Evolutionary conservation across 2,329 filamentous ascomycete genomes (phyloP), one percentile per base, ranked within the genome.

Genomic region (Nectriaceae sp.): DNA sequence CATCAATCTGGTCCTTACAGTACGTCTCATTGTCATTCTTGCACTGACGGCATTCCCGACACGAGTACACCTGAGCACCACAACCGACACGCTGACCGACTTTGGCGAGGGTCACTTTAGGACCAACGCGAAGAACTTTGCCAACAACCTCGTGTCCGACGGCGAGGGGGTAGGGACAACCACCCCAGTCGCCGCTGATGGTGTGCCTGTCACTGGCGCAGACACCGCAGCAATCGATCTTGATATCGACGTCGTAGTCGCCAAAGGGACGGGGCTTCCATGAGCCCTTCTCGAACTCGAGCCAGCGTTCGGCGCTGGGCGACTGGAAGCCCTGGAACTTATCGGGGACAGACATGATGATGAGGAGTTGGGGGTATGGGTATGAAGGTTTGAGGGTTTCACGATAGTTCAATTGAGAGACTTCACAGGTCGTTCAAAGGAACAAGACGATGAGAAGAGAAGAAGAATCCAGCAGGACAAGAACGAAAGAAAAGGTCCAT

Each of bases 251-350:
- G 66, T 96, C 90, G 70, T 89, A 81, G 67, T 92, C 89, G 56
- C 87, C 89, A 67, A 95, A 95, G 16, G 88, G 88, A 75, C 95
- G 94, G 49, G 92, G 84, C 60, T 85, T 81, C 75, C 90, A 90
- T 75, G 92, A 69, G 65, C 87, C 84, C 73, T 89, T 87, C 62
- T 85, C 75, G 63, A 85, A 84, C 50, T 84, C 75, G 55, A 79
- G 70, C 76, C 77, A 82, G 39, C 73, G 75, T 42, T 77, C 76
- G 20, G 77, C 68, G 46, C 73, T 73, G 48, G 78, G 68, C 61
- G 83, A 77, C 70, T 84, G 79, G 72, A 84, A 85, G 55, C 82
- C 80, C 48, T 73, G 76, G 68, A 83, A 84, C 56, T 80, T 76
- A 33, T 84, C 81, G 59, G 79, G 79, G 60, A 81, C 77, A 39